Evolutionary conservation across 2,329 filamentous ascomycete genomes (phyloP), one percentile per base, ranked within the genome.

Genomic region (Bretziella fagacearum): DNA sequence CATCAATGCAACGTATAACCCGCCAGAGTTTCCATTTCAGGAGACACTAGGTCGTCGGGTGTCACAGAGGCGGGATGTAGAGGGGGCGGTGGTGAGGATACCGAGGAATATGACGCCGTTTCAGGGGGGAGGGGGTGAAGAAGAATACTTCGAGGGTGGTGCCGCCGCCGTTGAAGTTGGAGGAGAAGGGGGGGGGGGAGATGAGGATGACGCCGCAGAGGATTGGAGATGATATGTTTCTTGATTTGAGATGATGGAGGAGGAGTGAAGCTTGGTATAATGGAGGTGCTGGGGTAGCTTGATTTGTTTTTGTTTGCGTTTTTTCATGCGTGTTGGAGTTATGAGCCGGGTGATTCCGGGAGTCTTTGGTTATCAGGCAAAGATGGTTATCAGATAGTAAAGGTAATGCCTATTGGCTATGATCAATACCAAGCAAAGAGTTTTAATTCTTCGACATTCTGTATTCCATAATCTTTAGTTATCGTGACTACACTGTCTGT

Each of bases 141-240:
- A n/a, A 54, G 56, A 22, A 55, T 67, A 35, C 68, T 69, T 1
- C 59, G 58, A 29, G 71, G 69, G 27, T n/a, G 3, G 27, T 23
- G 5, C 35, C 8, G 20, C 17, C 3, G 18, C 35, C 18, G 15
- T 39, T 23, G 18, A 3, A 5, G 3, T 23, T 39, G 35, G 18
- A n/a, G 6, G 10, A 18, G 18, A 13, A 18, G 15, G 35, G 2
- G n/a, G 35, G 35, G 8, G 30, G 74, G 75, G 0, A 68, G 1
- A 79, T 77, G 75, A 65, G 76, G 53, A 43, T 84, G 54, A 84
- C 79, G 39, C 80, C 80, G 2, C 77, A 74, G 48, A 64, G 77
- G 51, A 67, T 74, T 42, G 79, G 80, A 0, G 73, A 79, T 22
- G 77, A 83, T 56, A 56, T 84, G 50, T 79, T 71, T 53, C 56